Base-by-base conservation (phyloP, 257 asterid species). In the Thymus mandschuricus region DNA sequence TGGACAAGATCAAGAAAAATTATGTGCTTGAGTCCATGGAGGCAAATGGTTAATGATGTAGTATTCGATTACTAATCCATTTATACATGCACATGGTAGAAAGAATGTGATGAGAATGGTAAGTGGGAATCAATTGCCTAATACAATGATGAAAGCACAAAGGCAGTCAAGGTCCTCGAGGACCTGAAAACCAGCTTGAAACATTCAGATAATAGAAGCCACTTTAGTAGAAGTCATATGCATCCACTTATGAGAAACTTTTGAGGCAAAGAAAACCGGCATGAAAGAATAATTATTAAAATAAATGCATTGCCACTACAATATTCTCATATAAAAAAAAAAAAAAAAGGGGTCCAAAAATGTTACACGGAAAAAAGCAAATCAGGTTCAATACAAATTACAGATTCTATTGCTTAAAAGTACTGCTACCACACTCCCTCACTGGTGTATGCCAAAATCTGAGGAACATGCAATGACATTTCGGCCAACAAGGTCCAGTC, bases 151-250 rank as follows among this genome's bases (percentile, higher is more conserved):
- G 31, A 56, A 27, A 40, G 8, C 60, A 60, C 35, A 15, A 56
- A n/a, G 13, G 12, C 2, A 41, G 49, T 35, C 41, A 7, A 35
- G 41, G 6, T 35, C 41, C 62, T 43, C 15, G 28, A 54, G 31
- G 59, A 30, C 66, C 62, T 43, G 34, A 6, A 48, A 27, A 59
- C 29, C 33, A 51, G 40, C 29, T 69, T 38, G 40, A 7, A 13
- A 15, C 21, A 61, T 75, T 76, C 61, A 56, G 44, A 70, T 21
- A 48, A 50, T 30, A 62, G 30, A 60, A 64, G 40, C 63, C 69
- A 65, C 38, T 41, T 2, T 8, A 34, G 40, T 54, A 31, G 29
- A 28, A 45, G 40, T 43, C 68, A 27, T 44, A 3, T n/a, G 5
- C 40, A 63, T 43, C 51, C 12, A 38, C 38, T 28, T 21, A 27